Evolutionary conservation across 129 eudicot genomes (phyloP).

Genomic region (Flaveria ramosissima): DNA sequence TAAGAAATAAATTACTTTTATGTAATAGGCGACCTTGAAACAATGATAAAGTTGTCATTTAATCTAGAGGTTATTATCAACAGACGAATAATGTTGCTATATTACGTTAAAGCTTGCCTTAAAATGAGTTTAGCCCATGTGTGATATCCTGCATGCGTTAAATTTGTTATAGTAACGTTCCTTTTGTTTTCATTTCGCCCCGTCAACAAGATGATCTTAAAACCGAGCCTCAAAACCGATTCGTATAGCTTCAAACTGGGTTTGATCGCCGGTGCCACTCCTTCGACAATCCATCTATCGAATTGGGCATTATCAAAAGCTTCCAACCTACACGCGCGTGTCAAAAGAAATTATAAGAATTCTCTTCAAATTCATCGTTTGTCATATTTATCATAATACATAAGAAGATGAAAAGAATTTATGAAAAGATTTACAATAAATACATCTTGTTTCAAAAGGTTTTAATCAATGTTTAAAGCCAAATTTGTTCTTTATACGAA

Average conservation of each 20-base stretch:
- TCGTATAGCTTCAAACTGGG: constrained; percentile 82
- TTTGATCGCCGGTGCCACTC: constrained; percentile 61
- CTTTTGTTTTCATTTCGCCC: constrained; percentile 72
- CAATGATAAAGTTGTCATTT: too few relatives aligned
- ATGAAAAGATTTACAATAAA: not conserved
- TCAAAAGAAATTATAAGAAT: not conserved
- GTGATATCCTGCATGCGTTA: constrained; percentile 59
- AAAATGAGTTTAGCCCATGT: constrained; percentile 84
- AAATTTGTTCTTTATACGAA: not conserved
- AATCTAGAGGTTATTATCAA: too few relatives aligned
- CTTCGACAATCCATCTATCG: constrained; percentile 86
- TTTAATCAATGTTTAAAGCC: not conserved
- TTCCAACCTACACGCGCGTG: constrained; percentile 55
- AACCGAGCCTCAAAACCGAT: constrained; percentile 60
- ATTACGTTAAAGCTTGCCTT: constrained; percentile 41
- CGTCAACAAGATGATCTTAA: constrained; percentile 72
- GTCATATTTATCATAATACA: constrained; percentile 4
- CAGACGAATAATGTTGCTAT: too few relatives aligned
- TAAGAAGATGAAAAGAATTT: not conserved
- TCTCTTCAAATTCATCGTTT: not conserved
- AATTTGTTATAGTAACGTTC: constrained; percentile 55
- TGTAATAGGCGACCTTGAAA: too few relatives aligned
- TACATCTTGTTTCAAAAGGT: not conserved
- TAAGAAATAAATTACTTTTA: too few relatives aligned
- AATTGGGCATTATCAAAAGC: constrained; percentile 53